Conservation (phyloP, 2,329 filamentous ascomycete genomes). For the Keithomyces neogunnii region DNA sequence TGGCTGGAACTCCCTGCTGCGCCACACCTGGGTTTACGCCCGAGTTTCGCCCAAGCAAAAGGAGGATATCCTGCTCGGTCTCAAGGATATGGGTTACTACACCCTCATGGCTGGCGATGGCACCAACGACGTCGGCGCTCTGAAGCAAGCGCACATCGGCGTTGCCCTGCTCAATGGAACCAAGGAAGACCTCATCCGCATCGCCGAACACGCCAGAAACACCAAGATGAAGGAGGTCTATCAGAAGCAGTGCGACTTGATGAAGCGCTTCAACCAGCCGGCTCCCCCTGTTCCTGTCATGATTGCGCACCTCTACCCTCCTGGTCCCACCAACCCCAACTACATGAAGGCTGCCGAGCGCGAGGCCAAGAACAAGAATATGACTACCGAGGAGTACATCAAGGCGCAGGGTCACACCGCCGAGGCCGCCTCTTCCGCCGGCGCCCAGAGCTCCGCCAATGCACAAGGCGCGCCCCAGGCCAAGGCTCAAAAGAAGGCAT, state of each 20-base stretch:
- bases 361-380: constrained; percentile 72
- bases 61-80: constrained; percentile 92
- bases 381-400: constrained; percentile 50
- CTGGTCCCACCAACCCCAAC: constrained; percentile 85
- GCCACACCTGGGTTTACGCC: constrained; percentile 94
- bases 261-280: constrained; percentile 93
- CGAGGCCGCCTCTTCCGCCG: constrained; percentile 59
- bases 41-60: constrained; percentile 98
- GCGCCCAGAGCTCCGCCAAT: constrained; percentile 44
- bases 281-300: constrained; percentile 82
- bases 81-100: constrained; percentile 95
- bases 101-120: constrained; percentile 98
- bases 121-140: constrained; percentile 93
- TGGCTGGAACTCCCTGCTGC: constrained; percentile 68
- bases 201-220: constrained; percentile 86
- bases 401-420: constrained; percentile 43
- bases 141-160: constrained; percentile 97
- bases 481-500: constrained; percentile 62
- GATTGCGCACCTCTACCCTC: constrained; percentile 91
- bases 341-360: constrained; percentile 86
- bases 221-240: constrained; percentile 99
- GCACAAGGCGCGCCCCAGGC: constrained; percentile 33
- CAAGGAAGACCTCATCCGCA: constrained; percentile 80
- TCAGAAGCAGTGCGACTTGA: constrained; percentile 86
- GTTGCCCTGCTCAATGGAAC: constrained; percentile 94